phyloP scores from a whole-genome alignment of 2,329 filamentous ascomycete species.

The Alternaria metachromatica region DNA sequence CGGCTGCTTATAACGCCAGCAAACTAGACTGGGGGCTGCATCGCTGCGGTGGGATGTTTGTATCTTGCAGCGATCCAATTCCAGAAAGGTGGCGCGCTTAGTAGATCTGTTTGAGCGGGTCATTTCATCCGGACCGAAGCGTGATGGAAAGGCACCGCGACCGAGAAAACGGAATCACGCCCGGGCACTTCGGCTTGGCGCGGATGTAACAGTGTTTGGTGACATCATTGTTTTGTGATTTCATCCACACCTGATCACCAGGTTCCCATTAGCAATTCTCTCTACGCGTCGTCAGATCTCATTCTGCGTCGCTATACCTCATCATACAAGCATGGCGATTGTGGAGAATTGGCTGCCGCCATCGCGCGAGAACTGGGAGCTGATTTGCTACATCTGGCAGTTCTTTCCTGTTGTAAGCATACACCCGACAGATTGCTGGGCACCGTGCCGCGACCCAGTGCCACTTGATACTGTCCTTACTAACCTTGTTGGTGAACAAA shows the following conservation, averaged over 20 bases:
- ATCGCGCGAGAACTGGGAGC: conserved; percentile 59
- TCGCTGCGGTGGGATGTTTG: background rate
- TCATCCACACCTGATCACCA: background rate
- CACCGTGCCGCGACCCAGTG: background rate
- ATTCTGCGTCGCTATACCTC: background rate
- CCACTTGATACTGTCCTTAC: background rate
- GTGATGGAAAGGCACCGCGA: background rate
- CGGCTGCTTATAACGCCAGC: background rate
- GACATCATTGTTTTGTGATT: conserved; percentile 19
- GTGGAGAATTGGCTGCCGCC: conserved; percentile 56
- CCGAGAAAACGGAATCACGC: background rate
- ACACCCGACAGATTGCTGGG: background rate
- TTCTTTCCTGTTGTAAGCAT: conserved; percentile 58
- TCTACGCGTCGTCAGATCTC: background rate
- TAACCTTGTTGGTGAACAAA: conserved; percentile 46
- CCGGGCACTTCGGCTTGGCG: conserved; percentile 14
- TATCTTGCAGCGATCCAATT: background rate
- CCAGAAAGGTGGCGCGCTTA: background rate
- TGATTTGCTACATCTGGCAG: conserved; percentile 54
- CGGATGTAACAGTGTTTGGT: conserved; percentile 13
- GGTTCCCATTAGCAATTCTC: background rate
- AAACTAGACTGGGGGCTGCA: fast-evolving
- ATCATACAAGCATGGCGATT: conserved; percentile 46
- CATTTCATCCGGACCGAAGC: background rate
- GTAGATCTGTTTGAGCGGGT: background rate